phyloP scores from a whole-genome alignment of 371 early-diverging fungal genomes.

The Lichtheimia ornata region DNA sequence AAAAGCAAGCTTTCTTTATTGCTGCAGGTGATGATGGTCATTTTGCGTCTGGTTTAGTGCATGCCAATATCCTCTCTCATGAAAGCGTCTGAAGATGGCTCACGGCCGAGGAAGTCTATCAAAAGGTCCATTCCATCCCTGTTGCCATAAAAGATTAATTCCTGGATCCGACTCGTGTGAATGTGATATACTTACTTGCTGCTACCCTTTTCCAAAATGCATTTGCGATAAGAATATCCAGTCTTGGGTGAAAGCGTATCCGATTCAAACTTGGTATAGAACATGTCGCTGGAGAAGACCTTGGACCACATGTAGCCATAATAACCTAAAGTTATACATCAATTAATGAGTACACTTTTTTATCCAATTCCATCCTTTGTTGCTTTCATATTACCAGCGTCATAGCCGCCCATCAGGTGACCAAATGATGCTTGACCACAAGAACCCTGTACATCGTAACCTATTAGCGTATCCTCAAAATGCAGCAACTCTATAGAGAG shows the following conservation, averaged over 20 bases:
- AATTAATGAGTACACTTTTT: neutral
- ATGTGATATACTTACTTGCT: slow-evolving; percentile 44
- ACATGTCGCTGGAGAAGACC: slow-evolving; percentile 89
- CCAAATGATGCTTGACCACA: slow-evolving; percentile 57
- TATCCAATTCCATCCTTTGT: too few relatives aligned
- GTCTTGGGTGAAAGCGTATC: slow-evolving; percentile 57
- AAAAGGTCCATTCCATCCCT: slow-evolving; percentile 64
- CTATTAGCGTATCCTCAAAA: neutral
- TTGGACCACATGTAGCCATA: slow-evolving; percentile 76
- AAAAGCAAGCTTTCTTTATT: too few relatives aligned
- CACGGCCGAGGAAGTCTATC: slow-evolving; percentile 79
- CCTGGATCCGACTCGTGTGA: neutral
- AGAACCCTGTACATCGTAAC: slow-evolving; percentile 27
- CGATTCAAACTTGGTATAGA: slow-evolving; percentile 68
- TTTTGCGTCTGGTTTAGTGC: neutral
- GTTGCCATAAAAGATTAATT: neutral
- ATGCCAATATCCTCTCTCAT: slow-evolving; percentile 53
- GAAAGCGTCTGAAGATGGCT: slow-evolving; percentile 82
- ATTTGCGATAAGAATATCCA: slow-evolving; percentile 64
- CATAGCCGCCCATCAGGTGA: slow-evolving; percentile 87
- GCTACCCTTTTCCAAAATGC: slow-evolving; percentile 72
- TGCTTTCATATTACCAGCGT: slow-evolving; percentile 51
- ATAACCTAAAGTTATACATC: slow-evolving; percentile 26
- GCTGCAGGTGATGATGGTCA: too few relatives aligned
- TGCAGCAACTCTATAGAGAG: too few relatives aligned